Conservation (phyloP, 1,139 yeast species). For the Geotrichum europaeum region DNA sequence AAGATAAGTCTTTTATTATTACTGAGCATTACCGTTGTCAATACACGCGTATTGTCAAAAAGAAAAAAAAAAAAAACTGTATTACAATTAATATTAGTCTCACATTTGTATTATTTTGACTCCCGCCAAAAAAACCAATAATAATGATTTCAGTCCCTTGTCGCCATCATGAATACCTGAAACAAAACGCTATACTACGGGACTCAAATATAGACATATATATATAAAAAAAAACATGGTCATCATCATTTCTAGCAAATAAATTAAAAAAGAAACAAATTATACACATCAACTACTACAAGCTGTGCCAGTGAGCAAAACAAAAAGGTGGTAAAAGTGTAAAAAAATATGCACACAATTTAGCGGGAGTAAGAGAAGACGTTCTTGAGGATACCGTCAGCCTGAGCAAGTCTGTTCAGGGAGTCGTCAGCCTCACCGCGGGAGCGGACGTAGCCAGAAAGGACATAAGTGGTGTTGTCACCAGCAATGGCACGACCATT, state of each 20-base stretch:
- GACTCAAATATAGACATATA: not conserved
- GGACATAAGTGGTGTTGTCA: conserved; percentile 89
- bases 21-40: no score
- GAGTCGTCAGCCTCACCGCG: conserved; percentile 98
- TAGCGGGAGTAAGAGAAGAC: conserved; percentile 99
- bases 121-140: no score
- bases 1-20: no score
- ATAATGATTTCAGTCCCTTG: no score
- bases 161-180: no score
- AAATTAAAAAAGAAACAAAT: conserved; percentile 1
- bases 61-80: no score
- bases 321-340: not conserved
- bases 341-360: conserved; percentile 27
- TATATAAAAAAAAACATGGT: not conserved
- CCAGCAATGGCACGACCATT: conserved; percentile 94
- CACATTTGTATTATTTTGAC: no score
- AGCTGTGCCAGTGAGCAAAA: not conserved
- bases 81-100: no score
- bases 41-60: no score
- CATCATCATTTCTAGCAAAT: not conserved
- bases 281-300: not conserved
- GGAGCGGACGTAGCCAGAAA: conserved; percentile 89
- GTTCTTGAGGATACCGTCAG: conserved; percentile 96
- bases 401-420: conserved; percentile 98
- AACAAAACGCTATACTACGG: no score